Percentiles rank a stretch among this genome's conserved stretches.
Evolutionary conservation across 768 basidiomycete species (phyloP).

Genomic region (Mycena capillaripes): DNA sequence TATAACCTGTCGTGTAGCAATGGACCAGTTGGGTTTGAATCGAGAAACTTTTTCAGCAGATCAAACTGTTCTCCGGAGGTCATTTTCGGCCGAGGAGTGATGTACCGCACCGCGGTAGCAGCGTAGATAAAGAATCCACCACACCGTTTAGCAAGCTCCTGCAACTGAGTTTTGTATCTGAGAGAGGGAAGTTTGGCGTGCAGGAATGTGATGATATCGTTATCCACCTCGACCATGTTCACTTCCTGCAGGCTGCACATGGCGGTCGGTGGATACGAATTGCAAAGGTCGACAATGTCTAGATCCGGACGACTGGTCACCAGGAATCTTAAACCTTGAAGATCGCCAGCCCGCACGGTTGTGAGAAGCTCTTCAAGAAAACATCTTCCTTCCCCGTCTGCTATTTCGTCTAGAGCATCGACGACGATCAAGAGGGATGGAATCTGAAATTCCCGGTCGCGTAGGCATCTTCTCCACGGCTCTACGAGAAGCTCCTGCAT

Average conservation of each 20-base stretch:
- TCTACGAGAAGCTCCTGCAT: constrained; percentile 37
- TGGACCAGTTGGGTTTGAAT: neutral
- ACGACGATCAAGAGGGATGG: constrained; percentile 38
- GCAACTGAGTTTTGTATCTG: neutral
- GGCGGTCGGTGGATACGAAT: constrained; percentile 14
- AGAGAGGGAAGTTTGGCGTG: neutral
- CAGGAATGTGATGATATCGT: neutral
- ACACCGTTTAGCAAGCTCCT: constrained; percentile 30
- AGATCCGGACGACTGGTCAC: constrained; percentile 40
- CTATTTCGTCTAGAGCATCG: constrained; percentile 45
- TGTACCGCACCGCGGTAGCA: constrained; percentile 41
- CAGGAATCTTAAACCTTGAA: constrained; percentile 40
- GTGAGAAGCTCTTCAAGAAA: constrained; percentile 34
- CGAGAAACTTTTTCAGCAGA: neutral
- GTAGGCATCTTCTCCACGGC: constrained; percentile 36
- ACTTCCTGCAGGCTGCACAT: neutral
- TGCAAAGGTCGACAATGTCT: constrained; percentile 28
- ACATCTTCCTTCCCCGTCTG: constrained; percentile 26
- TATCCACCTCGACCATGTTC: neutral
- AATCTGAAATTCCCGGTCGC: neutral
- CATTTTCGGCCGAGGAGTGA: constrained; percentile 20
- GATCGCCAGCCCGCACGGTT: neutral
- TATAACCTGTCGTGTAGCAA: neutral
- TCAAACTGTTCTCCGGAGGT: neutral
- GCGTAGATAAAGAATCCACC: constrained; percentile 47